Conservation (phyloP, 495 filamentous ascomycete species). For the Glarea lozoyensis region DNA sequence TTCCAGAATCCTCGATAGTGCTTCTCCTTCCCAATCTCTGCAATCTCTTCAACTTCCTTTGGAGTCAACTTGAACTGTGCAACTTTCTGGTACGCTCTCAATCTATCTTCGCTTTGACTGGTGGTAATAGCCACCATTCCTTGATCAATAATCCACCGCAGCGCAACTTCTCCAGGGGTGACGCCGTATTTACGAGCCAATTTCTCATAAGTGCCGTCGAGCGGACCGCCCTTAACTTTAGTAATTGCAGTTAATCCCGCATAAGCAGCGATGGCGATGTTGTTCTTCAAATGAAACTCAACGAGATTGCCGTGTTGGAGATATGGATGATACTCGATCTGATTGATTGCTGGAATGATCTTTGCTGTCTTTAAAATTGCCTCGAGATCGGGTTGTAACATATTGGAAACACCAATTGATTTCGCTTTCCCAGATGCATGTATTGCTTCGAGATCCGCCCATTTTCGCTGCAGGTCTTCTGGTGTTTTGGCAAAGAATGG, state of each 20-base stretch:
- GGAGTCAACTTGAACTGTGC: slow-evolving; percentile 62
- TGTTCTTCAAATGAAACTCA: slow-evolving; percentile 52
- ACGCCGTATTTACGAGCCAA: slow-evolving; percentile 76
- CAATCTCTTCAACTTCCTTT: slow-evolving; percentile 60
- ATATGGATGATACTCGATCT: slow-evolving; percentile 86
- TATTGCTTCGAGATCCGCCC: slow-evolving; percentile 71
- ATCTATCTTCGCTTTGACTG: slow-evolving; percentile 58
- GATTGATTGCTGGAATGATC: slow-evolving; percentile 63
- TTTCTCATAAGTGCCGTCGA: slow-evolving; percentile 48
- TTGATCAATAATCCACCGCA: slow-evolving; percentile 77
- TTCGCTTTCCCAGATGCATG: slow-evolving; percentile 60
- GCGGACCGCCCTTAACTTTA: slow-evolving; percentile 57
- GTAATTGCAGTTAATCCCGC: slow-evolving; percentile 56
- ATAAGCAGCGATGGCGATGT: slow-evolving; percentile 65
- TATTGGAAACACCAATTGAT: slow-evolving; percentile 84
- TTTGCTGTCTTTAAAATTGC: slow-evolving; percentile 56
- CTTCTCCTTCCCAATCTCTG: slow-evolving; percentile 50
- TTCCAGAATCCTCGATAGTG: slow-evolving; percentile 64
- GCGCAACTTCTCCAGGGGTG: slow-evolving; percentile 52
- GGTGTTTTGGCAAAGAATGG: slow-evolving; percentile 61
- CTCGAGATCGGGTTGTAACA: slow-evolving; percentile 57
- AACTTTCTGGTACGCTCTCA: slow-evolving; percentile 53
- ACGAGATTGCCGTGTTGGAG: slow-evolving; percentile 67
- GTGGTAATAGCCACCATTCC: slow-evolving; percentile 73
- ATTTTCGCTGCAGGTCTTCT: slow-evolving; percentile 56